Evolutionary conservation across 345 rosid species (phyloP).

Genomic region (thale cress (Arabidopsis thaliana)): TAIR10.1 NC_003071.7:7332501-7333000

Average conservation of each 20-base stretch:
- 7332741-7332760: constrained; percentile 45
- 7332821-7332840: constrained; percentile 43
- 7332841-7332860: constrained; percentile 44
- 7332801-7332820: constrained; percentile 40
- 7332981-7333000: constrained; percentile 56
- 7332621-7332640: constrained; percentile 35
- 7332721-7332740: constrained; percentile 50
- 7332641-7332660: constrained; percentile 44
- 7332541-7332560: constrained; percentile 58
- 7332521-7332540: constrained; percentile 65
- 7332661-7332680: constrained; percentile 49
- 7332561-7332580: constrained; percentile 41
- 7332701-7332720: constrained; percentile 56
- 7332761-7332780: constrained; percentile 45
- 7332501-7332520: constrained; percentile 72
- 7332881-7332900: constrained; percentile 43
- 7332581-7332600: constrained; percentile 42
- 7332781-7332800: constrained; percentile 42
- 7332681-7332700: constrained; percentile 52
- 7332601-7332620: constrained; percentile 44
- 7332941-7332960: constrained; percentile 75
- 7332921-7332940: constrained; percentile 57
- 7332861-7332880: constrained; percentile 54
- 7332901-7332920: constrained; percentile 54
- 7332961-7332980: constrained; percentile 80